phyloP scores from a whole-genome alignment of 2,329 filamentous ascomycete genomes.

The Plenodomus tracheiphilus region DNA sequence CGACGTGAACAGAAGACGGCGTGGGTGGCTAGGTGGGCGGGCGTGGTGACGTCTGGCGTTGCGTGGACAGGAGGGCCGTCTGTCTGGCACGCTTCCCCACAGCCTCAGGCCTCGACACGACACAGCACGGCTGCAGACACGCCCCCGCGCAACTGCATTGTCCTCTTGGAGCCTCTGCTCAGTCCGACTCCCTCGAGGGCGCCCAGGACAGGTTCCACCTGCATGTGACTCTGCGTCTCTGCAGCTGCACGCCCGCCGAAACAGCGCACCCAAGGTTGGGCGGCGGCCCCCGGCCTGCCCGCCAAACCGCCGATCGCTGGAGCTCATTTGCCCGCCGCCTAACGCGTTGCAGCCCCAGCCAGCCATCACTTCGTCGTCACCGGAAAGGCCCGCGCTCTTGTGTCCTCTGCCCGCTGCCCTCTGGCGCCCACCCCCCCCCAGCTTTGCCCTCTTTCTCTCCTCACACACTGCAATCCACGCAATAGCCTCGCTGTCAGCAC shows the following conservation, averaged over 20 bases:
- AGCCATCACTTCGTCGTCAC: slow-evolving; percentile 13
- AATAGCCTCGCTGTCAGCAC: slow-evolving; percentile 1
- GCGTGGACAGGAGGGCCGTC: too few species aligned
- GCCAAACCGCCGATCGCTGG: slow-evolving; percentile 17
- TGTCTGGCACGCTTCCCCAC: background rate
- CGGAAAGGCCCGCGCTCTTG: slow-evolving; percentile 4
- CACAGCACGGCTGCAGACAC: too few species aligned
- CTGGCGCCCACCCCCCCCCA: too few species aligned
- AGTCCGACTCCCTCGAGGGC: too few species aligned
- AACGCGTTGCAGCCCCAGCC: background rate
- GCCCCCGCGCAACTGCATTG: too few species aligned
- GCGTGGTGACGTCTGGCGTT: background rate
- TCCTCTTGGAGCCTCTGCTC: too few species aligned
- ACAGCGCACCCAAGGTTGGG: background rate
- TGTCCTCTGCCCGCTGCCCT: too few species aligned
- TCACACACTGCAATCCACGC: slow-evolving; percentile 3
- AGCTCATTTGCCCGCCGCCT: slow-evolving; percentile 10
- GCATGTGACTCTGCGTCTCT: too few species aligned
- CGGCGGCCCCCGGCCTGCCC: too few species aligned
- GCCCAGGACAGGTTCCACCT: too few species aligned
- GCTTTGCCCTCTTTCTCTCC: background rate
- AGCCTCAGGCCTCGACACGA: too few species aligned
- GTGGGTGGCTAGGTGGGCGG: background rate
- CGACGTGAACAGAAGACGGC: background rate
- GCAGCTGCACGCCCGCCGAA: too few species aligned